phyloP scores from a whole-genome alignment of 805 yeast genomes.

The Wickerhamiella galacta region DNA sequence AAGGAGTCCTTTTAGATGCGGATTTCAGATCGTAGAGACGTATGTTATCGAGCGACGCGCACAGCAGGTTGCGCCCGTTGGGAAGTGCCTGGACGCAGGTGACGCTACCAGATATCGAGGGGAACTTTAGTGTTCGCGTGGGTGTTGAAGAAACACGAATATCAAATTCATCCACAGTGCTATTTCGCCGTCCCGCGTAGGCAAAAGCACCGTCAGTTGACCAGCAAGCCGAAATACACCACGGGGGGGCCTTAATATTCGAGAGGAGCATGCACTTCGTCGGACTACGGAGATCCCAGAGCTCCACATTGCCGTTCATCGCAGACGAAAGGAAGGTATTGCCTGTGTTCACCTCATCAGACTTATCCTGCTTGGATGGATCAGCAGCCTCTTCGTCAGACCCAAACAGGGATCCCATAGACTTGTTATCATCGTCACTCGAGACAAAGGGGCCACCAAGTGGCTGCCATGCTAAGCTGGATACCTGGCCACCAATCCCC shows the following conservation, averaged over 20 bases:
- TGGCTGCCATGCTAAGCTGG: slow-evolving; percentile 45
- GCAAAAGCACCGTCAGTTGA: slow-evolving; percentile 62
- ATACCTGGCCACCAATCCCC: slow-evolving; percentile 61
- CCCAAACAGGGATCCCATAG: slow-evolving; percentile 41
- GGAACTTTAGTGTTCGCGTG: slow-evolving; percentile 49
- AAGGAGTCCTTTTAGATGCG: slow-evolving; percentile 36
- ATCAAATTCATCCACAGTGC: slow-evolving; percentile 48
- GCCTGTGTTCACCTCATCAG: slow-evolving; percentile 10
- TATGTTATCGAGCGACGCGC: slow-evolving; percentile 84
- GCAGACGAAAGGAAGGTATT: slow-evolving; percentile 57
- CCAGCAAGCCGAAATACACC: slow-evolving; percentile 84
- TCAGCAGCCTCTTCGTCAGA: slow-evolving; percentile 32
- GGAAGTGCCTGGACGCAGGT: slow-evolving; percentile 68
- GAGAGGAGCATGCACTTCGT: slow-evolving; percentile 33
- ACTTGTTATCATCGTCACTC: slow-evolving; percentile 14
- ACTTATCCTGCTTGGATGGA: slow-evolving; percentile 15
- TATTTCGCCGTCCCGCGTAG: slow-evolving; percentile 79
- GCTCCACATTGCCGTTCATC: slow-evolving; percentile 60
- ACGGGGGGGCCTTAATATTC: slow-evolving; percentile 66
- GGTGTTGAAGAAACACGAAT: slow-evolving; percentile 29
- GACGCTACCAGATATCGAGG: slow-evolving; percentile 81
- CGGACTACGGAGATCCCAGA: slow-evolving; percentile 63
- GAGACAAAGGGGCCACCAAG: slow-evolving; percentile 14
- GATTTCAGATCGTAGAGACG: slow-evolving; percentile 60
- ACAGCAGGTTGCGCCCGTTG: slow-evolving; percentile 57